These are phyloP conservation scores for Ormosia emarginata DNA, from an alignment of 306 rosid genomes.

Conservation along the genomic window DNA sequence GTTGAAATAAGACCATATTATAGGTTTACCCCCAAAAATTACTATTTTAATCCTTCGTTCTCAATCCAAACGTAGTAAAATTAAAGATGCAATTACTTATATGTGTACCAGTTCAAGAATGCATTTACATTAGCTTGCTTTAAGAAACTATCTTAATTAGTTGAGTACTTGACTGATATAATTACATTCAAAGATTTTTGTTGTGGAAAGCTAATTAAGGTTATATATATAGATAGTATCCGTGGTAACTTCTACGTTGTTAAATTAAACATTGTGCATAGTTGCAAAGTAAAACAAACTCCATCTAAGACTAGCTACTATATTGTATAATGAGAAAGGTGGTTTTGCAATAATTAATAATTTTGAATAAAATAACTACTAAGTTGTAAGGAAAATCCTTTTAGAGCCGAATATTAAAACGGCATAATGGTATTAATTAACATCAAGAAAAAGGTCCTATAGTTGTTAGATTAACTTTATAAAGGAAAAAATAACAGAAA, in stretches of 20 bases:
- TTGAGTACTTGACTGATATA: neutral
- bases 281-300: neutral
- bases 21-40: neutral
- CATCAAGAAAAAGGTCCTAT: constrained; percentile 19
- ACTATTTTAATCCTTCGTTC: constrained; percentile 18
- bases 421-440: neutral
- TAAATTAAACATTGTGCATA: neutral
- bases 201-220: neutral
- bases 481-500: constrained; percentile 20
- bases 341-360: neutral
- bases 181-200: neutral
- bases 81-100: neutral
- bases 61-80: neutral
- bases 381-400: constrained; percentile 32
- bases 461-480: constrained; percentile 29
- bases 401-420: constrained; percentile 13
- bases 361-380: constrained; percentile 22
- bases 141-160: neutral
- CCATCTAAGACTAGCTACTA: neutral
- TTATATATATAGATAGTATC: neutral
- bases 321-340: neutral
- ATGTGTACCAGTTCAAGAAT: neutral
- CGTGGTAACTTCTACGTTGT: neutral
- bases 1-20: constrained; percentile 9
- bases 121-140: neutral